Conservation (phyloP, 1,284 basidiomycete species). For the Trichosporon inkin region DNA sequence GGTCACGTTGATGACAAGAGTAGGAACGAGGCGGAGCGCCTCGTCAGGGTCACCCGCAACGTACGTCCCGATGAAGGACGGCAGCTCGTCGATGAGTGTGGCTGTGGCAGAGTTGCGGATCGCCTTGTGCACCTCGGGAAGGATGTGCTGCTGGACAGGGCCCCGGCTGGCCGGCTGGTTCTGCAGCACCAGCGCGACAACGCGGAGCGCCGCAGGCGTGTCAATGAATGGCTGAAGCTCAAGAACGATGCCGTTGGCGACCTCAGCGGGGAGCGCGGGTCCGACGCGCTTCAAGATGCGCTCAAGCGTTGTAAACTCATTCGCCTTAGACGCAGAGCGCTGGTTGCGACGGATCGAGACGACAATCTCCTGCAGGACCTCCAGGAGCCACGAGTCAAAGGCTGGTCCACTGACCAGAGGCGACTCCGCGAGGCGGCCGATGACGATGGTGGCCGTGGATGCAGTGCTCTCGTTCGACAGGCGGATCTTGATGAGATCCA, state of each 20-base stretch:
- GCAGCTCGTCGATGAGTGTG: slow-evolving; percentile 69
- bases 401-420: slow-evolving; percentile 44
- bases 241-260: slow-evolving; percentile 62
- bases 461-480: slow-evolving; percentile 60
- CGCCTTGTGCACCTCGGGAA: slow-evolving; percentile 65
- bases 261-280: slow-evolving; percentile 59
- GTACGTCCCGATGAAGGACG: slow-evolving; percentile 72
- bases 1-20: slow-evolving; percentile 54
- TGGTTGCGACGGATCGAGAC: slow-evolving; percentile 74
- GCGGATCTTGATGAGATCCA: slow-evolving; percentile 68
- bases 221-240: slow-evolving; percentile 74
- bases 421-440: slow-evolving; percentile 52
- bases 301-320: slow-evolving; percentile 70
- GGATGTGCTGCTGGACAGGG: slow-evolving; percentile 65
- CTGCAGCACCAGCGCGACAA: slow-evolving; percentile 66
- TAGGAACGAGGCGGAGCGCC: slow-evolving; percentile 69
- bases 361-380: slow-evolving; percentile 72
- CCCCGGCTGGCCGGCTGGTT: slow-evolving; percentile 67
- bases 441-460: slow-evolving; percentile 52
- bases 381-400: slow-evolving; percentile 71
- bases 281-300: slow-evolving; percentile 54
- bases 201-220: slow-evolving; percentile 68
- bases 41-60: slow-evolving; percentile 78
- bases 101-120: slow-evolving; percentile 71
- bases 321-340: slow-evolving; percentile 69